These are phyloP conservation scores for Neofusicoccum sp. DNA, from an alignment of 2,329 filamentous ascomycete genomes.

Conservation along the genomic window DNA sequence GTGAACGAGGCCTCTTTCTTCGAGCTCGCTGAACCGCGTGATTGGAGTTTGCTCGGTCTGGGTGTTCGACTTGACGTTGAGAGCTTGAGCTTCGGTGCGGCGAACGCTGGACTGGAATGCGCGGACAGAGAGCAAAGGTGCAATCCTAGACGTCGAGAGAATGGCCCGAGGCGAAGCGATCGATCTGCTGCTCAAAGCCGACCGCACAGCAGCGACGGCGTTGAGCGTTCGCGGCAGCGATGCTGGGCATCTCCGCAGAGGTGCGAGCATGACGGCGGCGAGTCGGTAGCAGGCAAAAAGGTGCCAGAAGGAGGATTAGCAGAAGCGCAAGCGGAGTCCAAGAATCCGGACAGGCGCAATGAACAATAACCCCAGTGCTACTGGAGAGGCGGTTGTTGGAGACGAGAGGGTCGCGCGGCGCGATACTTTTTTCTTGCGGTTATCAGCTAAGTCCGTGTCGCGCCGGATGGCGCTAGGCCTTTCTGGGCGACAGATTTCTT, in stretches of 20 bases:
- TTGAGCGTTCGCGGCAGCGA: conserved; percentile 35
- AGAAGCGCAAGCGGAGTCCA: background rate
- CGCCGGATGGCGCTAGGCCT: background rate
- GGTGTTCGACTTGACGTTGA: background rate
- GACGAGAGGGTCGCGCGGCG: background rate
- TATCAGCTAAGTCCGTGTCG: background rate
- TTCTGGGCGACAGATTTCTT: background rate
- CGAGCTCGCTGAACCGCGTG: conserved; percentile 50
- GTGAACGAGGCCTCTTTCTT: conserved; percentile 58
- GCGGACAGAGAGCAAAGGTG: background rate
- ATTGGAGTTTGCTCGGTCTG: conserved; percentile 30
- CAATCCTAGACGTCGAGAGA: background rate
- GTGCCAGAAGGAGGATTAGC: background rate
- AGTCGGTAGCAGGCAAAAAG: background rate
- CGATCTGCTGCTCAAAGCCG: conserved; percentile 6
- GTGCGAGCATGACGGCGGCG: conserved; percentile 41
- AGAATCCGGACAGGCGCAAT: background rate
- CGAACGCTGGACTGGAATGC: conserved; percentile 8
- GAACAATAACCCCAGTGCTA: conserved; percentile 16
- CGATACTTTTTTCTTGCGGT: conserved; percentile 7
- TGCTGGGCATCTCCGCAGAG: conserved; percentile 44
- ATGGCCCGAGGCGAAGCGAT: background rate
- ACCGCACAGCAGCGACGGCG: conserved; percentile 16
- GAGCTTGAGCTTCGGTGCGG: conserved; percentile 22
- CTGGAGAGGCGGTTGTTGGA: conserved; percentile 20